A percentile compares a stretch with the other conserved stretches of the same genome.
Conservation (phyloP, 208 protist genomes). For the Trypanosoma scelopori region DNA sequence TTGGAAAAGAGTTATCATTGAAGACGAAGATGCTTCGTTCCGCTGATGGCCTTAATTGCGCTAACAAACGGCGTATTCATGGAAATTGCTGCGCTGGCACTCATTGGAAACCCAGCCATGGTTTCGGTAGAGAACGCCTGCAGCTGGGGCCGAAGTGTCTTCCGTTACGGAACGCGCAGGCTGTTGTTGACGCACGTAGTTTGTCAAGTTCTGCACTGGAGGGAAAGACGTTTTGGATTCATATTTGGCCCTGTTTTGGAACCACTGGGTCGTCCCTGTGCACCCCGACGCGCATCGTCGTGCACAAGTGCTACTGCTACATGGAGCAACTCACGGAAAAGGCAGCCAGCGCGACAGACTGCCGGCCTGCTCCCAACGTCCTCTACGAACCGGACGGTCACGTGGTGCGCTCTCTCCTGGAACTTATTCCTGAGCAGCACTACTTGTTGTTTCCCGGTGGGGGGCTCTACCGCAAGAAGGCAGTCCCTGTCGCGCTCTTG, state of each 20-base stretch:
- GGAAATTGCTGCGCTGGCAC: too few species aligned
- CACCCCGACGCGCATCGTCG: slow-evolving; percentile 31
- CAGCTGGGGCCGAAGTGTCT: not conserved
- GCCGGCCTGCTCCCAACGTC: slow-evolving; percentile 44
- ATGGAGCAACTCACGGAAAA: slow-evolving; percentile 53
- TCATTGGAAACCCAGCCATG: too few species aligned
- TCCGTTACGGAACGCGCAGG: not conserved
- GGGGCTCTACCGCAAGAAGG: slow-evolving; percentile 40
- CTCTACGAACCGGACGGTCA: slow-evolving; percentile 51
- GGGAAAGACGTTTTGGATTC: slow-evolving; percentile 44
- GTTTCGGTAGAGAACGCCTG: not conserved
- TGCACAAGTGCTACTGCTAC: slow-evolving; percentile 36
- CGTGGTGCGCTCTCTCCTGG: slow-evolving; percentile 23
- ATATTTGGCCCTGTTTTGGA: slow-evolving; percentile 64
- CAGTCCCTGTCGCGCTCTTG: slow-evolving; percentile 40
- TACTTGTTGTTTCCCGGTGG: slow-evolving; percentile 62
- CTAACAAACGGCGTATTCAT: too few species aligned
- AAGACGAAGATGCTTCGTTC: too few species aligned
- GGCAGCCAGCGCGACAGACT: slow-evolving; percentile 34
- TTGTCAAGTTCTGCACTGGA: not conserved
- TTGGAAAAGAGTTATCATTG: too few species aligned
- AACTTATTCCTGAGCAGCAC: slow-evolving; percentile 44
- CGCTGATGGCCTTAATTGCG: too few species aligned
- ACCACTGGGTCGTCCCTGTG: slow-evolving; percentile 16
- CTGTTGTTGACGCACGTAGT: not conserved